Percentiles rank a stretch among this genome's conserved stretches.
These are phyloP conservation scores for Schoenoplectus triqueter DNA, from an alignment of 202 grass and related monocot species.

Conservation along the genomic window DNA sequence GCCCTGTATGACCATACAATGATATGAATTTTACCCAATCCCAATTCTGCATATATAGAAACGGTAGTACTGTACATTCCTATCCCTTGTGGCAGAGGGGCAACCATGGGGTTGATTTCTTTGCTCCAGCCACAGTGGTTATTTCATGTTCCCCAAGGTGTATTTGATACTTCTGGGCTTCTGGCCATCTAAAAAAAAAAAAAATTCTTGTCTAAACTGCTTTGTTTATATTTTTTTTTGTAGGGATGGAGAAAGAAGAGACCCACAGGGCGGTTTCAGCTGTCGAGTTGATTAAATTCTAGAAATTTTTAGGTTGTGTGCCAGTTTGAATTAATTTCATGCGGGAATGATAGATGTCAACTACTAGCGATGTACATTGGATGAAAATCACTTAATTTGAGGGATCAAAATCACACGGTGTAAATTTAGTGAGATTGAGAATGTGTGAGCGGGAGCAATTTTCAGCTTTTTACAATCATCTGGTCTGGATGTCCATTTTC, in stretches of 20 bases:
- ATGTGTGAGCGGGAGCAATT: constrained; percentile 29
- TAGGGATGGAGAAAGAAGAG: constrained; percentile 99
- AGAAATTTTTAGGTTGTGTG: constrained; percentile 22
- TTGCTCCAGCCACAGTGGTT: not conserved
- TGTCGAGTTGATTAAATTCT: constrained; percentile 62
- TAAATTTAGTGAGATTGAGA: constrained; percentile 53
- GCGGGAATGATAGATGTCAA: constrained; percentile 36
- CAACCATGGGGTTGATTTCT: not conserved
- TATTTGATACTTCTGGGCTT: not conserved
- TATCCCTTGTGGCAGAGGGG: not conserved
- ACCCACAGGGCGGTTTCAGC: constrained; percentile 76
- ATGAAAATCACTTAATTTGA: constrained; percentile 46
- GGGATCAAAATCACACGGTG: constrained; percentile 43
- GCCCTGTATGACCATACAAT: not conserved
- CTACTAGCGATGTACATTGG: constrained; percentile 71
- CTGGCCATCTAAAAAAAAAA: not conserved
- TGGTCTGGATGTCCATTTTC: constrained; percentile 42
- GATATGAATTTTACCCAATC: not conserved
- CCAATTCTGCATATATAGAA: not conserved
- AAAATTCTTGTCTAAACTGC: not conserved
- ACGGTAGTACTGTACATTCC: no score
- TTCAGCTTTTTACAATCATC: constrained; percentile 38
- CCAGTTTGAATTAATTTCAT: constrained; percentile 29
- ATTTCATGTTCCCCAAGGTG: not conserved
- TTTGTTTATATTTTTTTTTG: constrained; percentile 28